Conservation (phyloP, 2,329 filamentous ascomycete genomes). For the Xylaria arbuscula region DNA sequence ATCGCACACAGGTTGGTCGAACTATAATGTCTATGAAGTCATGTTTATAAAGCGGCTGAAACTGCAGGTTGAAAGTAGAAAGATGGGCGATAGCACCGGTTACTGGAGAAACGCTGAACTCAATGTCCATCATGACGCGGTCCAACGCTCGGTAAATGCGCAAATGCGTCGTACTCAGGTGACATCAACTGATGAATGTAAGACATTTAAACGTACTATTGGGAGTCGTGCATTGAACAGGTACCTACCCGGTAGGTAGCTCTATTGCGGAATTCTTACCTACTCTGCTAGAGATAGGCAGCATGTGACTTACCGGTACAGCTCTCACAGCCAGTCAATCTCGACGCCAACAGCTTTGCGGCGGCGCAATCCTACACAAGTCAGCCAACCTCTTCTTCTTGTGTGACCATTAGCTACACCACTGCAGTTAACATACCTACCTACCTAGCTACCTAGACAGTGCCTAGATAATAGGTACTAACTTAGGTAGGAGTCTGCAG, state of each 20-base stretch:
- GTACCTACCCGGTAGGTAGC: background rate
- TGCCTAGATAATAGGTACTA: too few species aligned
- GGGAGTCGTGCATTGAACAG: background rate
- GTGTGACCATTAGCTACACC: background rate
- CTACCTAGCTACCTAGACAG: background rate
- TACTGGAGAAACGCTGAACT: background rate
- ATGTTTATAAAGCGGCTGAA: background rate
- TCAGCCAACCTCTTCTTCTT: background rate
- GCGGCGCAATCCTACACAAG: background rate
- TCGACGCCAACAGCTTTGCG: background rate
- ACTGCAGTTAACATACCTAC: background rate
- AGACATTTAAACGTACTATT: conserved; percentile 10
- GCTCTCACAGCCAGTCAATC: background rate
- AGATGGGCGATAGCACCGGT: background rate
- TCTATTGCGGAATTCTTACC: too few species aligned
- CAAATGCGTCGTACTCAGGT: background rate
- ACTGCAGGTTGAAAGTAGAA: background rate
- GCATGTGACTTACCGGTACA: background rate
- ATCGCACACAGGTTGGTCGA: too few species aligned
- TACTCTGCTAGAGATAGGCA: background rate
- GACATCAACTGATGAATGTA: background rate
- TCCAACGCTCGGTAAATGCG: background rate
- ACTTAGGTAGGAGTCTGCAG: background rate
- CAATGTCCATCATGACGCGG: background rate
- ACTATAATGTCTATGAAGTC: background rate